Evolutionary conservation across 306 rosid genomes (phyloP).

Genomic region (Lotus japonicus): DNA sequence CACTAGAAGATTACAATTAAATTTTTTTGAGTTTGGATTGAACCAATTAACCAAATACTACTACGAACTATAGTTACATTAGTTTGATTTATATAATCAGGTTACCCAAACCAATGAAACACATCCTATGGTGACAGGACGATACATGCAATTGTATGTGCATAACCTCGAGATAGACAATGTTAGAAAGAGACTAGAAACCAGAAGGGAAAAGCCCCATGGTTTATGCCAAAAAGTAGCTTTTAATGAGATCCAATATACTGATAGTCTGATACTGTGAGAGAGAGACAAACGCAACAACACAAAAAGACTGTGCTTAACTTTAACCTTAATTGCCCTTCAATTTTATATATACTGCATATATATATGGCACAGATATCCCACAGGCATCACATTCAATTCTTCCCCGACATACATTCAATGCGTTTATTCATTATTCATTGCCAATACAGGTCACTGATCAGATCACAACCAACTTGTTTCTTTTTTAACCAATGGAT

Average conservation of each 20-base stretch:
- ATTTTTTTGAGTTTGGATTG: too few relatives aligned
- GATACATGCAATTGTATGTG: not conserved
- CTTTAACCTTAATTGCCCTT: not conserved
- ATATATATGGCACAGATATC: too few relatives aligned
- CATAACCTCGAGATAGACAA: slow-evolving; percentile 15
- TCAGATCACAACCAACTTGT: not conserved
- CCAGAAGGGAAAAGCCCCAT: slow-evolving; percentile 16
- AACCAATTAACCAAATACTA: too few relatives aligned
- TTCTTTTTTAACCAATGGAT: not conserved
- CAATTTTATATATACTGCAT: not conserved
- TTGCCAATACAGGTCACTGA: not conserved
- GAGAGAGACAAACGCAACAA: slow-evolving; percentile 11
- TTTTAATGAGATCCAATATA: not conserved
- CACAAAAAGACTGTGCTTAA: not conserved
- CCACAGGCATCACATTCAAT: slow-evolving; percentile 18
- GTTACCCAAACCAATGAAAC: too few relatives aligned
- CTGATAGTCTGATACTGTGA: too few relatives aligned
- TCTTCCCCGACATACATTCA: slow-evolving; percentile 22
- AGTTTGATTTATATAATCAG: too few relatives aligned
- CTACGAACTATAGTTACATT: too few relatives aligned
- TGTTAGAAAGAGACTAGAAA: slow-evolving; percentile 5
- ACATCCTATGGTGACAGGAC: not conserved
- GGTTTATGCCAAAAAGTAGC: not conserved
- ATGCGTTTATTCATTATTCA: slow-evolving; percentile 8
- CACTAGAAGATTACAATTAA: too few relatives aligned